Evolutionary conservation across 164 flowering plant species (phyloP), one percentile per base, ranked within the genome.

Genomic region (Stephania yunnanensis): DNA sequence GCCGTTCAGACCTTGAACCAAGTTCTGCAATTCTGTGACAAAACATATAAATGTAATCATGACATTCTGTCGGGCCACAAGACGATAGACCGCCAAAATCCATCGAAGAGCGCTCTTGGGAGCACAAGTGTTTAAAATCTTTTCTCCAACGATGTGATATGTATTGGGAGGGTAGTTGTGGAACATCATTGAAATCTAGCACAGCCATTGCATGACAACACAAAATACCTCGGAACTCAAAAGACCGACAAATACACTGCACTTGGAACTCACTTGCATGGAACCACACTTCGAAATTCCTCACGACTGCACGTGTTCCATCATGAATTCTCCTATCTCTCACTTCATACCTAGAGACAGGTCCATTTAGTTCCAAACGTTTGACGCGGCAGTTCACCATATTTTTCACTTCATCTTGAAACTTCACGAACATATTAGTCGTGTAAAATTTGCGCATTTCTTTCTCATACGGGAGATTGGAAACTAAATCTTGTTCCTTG

Each of bases 81-180:
- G 20, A 66, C 8, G 19, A 7, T 13, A 66, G 11, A 10, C 36
- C 44, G 30, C 69, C 44, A 66, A 66, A 11, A 8, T 66, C 69
- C 0, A 4, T 10, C 0, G 69, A 30, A 29, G 42, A 12, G 36
- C 92, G 92, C 71, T 61, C 66, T 61, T 61, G 66, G 8, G 66
- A 20, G 9, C 7, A 19, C 66, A 61, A 17, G 2, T 91, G 86
- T 77, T 81, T 87, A 13, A 87, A 77, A 79, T 91, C 91, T 79
- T 87, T 89, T 83, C 89, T 87, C 95, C 95, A 91, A n/a, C 95
- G 80, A 2, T 86, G 67, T 69, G 87, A 61, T 48, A 91, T 82
- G 66, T 91, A 91, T 69, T 87, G 91, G 67, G 52, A 65, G 1
- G 95, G 95, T 15, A 91, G 73, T 64, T 89, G 91, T 73, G 87